Evolutionary conservation across 495 filamentous ascomycete species (phyloP), one percentile per base, ranked within the genome.

Genomic region (Penicillium mononematosum): DNA sequence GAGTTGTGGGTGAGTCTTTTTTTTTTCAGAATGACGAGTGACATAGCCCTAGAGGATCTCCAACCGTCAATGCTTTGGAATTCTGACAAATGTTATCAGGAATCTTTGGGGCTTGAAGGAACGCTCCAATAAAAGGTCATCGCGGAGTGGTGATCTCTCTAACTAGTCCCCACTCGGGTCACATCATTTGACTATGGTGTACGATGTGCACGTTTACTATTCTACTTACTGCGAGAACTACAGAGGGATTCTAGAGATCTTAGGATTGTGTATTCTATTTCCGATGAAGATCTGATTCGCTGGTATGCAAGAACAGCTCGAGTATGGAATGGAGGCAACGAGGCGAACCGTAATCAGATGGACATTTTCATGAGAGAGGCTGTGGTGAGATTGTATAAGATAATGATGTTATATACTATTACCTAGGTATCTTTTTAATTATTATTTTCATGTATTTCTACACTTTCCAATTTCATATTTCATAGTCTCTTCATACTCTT

Each of bases 1-100:
- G 78, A 83, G 53, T 63, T 84, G 11, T 82, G 79, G 81, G 81
- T 84, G 61, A 61, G 75, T 59, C n/a, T n/a, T n/a, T n/a, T n/a
- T 27, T 20, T 59, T 29, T 20, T 19, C 20, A n/a, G 24, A n/a
- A n/a, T 6, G 44, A 45, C 12, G 19, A 47, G 6, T 29, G 45
- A 20, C 45, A 34, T 29, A 42, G 19, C 29, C 29, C 45, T 44
- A 32, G 32, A 39, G 20, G 31, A 12, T 58, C 42, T 41, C 47
- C 20, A 52, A 29, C n/a, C 14, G 32, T 47, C 36, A 29, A 39
- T 19, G 9, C 8, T 36, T 17, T 19, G 4, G 43, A 34, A 36
- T 56, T 38, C 53, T 64, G 48, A 62, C 46, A 24, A 47, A 38
- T 55, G 48, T 50, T 16, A 36, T 27, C 58, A 79, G 76, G 76